Evolutionary conservation across 2,329 filamentous ascomycete species (phyloP).

Genomic region (Aspergillus versicolor): DNA sequence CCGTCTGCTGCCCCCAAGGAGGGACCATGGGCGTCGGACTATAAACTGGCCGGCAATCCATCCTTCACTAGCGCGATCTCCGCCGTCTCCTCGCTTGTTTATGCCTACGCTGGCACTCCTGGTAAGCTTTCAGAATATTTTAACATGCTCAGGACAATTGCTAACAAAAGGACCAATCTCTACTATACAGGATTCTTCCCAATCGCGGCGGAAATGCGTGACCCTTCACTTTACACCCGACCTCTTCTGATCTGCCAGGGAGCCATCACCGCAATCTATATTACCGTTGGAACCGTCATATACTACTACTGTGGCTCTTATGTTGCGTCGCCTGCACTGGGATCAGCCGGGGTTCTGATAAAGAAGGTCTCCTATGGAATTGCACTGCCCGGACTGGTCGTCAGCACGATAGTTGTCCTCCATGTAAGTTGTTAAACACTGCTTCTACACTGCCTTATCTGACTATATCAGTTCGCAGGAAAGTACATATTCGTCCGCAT

Average conservation of each 20-base stretch:
- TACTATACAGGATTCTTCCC: slow-evolving; percentile 10
- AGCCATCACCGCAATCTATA: slow-evolving; percentile 35
- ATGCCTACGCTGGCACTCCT: slow-evolving; percentile 28
- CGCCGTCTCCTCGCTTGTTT: slow-evolving; percentile 28
- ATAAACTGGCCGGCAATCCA: slow-evolving; percentile 21
- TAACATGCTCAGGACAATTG: no score
- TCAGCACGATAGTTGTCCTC: slow-evolving; percentile 19
- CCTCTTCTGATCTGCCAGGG: slow-evolving; percentile 35
- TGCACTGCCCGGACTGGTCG: slow-evolving; percentile 33
- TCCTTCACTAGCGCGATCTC: slow-evolving; percentile 28
- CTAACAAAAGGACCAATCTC: no score
- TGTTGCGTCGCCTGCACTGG: slow-evolving; percentile 49
- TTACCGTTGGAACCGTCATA: slow-evolving; percentile 41
- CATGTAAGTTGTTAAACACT: slow-evolving; percentile 19
- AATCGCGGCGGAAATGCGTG: slow-evolving; percentile 41
- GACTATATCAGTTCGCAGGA: slow-evolving; percentile 13
- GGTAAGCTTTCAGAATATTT: slow-evolving; percentile 27
- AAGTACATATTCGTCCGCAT: slow-evolving; percentile 25
- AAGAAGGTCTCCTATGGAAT: slow-evolving; percentile 49
- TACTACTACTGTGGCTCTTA: slow-evolving; percentile 50
- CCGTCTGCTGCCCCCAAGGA: slow-evolving; percentile 32
- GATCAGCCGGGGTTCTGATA: slow-evolving; percentile 42
- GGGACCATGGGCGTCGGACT: slow-evolving; percentile 29
- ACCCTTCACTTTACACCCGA: slow-evolving; percentile 33
- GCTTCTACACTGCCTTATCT: no score